A percentile compares a stretch with the other conserved stretches of the same genome.
Evolutionary conservation across 305 asterid genomes (phyloP).

Genomic region (Ajuga reptans): DNA sequence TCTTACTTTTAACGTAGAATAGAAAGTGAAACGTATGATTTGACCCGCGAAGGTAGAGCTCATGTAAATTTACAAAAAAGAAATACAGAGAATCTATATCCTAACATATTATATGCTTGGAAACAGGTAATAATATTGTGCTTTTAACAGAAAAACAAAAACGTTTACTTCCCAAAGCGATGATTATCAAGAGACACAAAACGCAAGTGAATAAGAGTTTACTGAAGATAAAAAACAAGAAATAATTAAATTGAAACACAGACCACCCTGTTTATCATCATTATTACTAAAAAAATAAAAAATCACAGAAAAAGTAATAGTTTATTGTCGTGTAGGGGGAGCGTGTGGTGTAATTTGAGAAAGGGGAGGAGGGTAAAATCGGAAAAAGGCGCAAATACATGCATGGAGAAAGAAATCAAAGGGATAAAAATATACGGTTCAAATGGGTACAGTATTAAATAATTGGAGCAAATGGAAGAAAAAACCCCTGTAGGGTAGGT

Average conservation of each 20-base stretch:
- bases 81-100: too few species aligned
- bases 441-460: slow-evolving; percentile 17
- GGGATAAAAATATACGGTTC: slow-evolving; percentile 11
- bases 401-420: neutral
- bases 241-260: slow-evolving; percentile 16
- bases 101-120: too few species aligned
- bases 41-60: too few species aligned
- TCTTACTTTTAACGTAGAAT: too few species aligned
- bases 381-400: slow-evolving; percentile 16
- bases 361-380: slow-evolving; percentile 17
- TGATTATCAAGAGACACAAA: neutral
- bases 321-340: slow-evolving; percentile 18
- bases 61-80: too few species aligned
- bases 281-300: neutral
- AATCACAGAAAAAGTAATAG: neutral
- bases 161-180: neutral
- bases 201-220: slow-evolving; percentile 5
- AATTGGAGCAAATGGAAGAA: slow-evolving; percentile 18
- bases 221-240: slow-evolving; percentile 20
- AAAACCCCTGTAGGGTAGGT: slow-evolving; percentile 46
- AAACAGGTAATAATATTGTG: too few species aligned
- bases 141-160: neutral
- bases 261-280: slow-evolving; percentile 7
- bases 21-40: too few species aligned
- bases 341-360: slow-evolving; percentile 14